phyloP scores from a whole-genome alignment of 2,329 filamentous ascomycete genomes.

The Chaetomium sp. region DNA sequence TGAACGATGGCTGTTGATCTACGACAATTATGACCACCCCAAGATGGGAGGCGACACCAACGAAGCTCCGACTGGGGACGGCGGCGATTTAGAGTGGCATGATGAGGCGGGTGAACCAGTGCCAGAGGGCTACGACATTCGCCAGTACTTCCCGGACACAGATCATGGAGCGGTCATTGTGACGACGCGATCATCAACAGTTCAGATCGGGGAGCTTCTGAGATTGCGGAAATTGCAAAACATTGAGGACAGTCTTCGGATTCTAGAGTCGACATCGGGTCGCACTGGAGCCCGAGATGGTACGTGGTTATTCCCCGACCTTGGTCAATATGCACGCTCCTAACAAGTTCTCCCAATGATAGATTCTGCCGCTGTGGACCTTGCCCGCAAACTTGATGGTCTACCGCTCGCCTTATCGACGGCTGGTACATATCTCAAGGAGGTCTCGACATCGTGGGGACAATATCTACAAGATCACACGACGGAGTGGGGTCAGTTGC shows the following conservation, averaged over 20 bases:
- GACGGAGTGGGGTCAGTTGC: not conserved
- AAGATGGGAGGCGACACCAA: not conserved
- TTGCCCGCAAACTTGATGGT: not conserved
- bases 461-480: not conserved
- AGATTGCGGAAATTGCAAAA: not conserved
- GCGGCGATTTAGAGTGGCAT: not conserved
- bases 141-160: constrained; percentile 1
- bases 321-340: not conserved
- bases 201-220: not conserved
- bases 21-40: constrained; percentile 1
- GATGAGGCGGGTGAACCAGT: not conserved
- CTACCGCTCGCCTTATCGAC: constrained; percentile 1
- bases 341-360: not conserved
- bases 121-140: constrained; percentile 1
- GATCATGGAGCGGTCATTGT: not conserved
- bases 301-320: not conserved
- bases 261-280: not conserved
- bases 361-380: not conserved
- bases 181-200: not conserved
- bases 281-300: not conserved
- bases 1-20: not conserved
- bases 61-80: not conserved
- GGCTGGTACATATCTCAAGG: not conserved
- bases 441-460: not conserved
- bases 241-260: not conserved